These are phyloP conservation scores for Wolfiporia cocos DNA, from an alignment of 1,284 basidiomycete genomes.

Conservation along the genomic window DNA sequence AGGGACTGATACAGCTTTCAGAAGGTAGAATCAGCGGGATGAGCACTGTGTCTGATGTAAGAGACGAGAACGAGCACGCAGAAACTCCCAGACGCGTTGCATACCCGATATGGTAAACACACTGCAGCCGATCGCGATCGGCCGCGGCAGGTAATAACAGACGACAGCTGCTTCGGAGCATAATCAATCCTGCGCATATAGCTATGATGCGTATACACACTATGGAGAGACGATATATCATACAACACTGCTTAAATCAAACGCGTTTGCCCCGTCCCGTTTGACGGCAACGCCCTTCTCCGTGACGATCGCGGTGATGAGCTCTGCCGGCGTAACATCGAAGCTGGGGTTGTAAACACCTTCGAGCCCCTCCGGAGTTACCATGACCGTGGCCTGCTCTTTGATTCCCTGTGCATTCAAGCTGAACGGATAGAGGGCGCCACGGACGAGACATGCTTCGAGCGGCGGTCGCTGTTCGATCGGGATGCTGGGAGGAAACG, in stretches of 20 bases:
- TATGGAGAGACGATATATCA: not conserved
- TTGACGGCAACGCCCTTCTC: constrained; percentile 82
- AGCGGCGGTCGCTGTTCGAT: constrained; percentile 86
- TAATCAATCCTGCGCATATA: no score
- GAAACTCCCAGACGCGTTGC: no score
- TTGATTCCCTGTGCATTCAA: constrained; percentile 34
- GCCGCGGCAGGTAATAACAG: no score
- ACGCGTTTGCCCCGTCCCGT: constrained; percentile 38
- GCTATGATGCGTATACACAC: no score
- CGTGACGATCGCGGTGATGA: constrained; percentile 81
- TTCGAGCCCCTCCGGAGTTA: constrained; percentile 61
- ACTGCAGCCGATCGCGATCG: no score
- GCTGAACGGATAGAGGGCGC: constrained; percentile 54
- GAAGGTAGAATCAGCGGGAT: no score
- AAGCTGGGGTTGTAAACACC: constrained; percentile 90
- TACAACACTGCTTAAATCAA: constrained; percentile 52
- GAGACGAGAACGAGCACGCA: no score
- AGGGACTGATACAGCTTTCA: no score
- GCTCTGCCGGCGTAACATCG: constrained; percentile 86
- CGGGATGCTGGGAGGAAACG: constrained; percentile 57
- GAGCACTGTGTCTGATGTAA: no score
- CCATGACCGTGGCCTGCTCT: constrained; percentile 64
- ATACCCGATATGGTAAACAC: no score
- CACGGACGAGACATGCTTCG: constrained; percentile 85
- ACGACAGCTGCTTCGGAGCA: no score